Base-by-base conservation (phyloP, 169 alveolate species). In the Eimeria maxima region DNA sequence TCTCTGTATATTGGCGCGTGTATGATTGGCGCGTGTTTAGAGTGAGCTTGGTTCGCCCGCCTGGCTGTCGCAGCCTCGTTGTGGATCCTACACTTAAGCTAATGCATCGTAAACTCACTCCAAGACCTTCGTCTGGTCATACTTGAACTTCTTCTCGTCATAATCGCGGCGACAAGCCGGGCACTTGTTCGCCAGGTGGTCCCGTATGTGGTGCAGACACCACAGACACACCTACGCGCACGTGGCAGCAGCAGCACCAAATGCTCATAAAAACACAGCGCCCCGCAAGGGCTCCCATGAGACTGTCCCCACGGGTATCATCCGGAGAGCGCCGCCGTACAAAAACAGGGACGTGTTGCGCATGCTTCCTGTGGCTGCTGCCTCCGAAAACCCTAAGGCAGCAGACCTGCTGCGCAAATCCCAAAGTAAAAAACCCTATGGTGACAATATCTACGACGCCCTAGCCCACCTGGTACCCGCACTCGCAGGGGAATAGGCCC, bases 111-210 rank as follows among this genome's bases (percentile, higher is more conserved):
- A 27, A 65, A 27, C 93, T 95, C 93, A 60, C 97, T 97, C 93
- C 69, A n/a, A 33, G 95, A 80, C 71, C 96, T 90, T 83, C 93
- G 94, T 13, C 80, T 96, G 95, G 73, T 97, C 91, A 38, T 67
- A 95, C n/a, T 95, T 95, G 87, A 87, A 90, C 38, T 95, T 95
- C 55, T 97, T 95, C 96, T 98, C 99, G 53, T 98, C 98, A 90
- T 98, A 98, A 89, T 96, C 98, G 80, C 98, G 97, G 86, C 99
- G 95, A 78, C 99, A 98, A 55, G 99, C 99, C 16, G 99, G 99
- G 96, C 99, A 98, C 95, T 98, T 97, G 96, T 98, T 98, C 83
- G 98, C 98, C 98, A 98, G 96, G 73, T 98, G 97, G 45, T 97
- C 98, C 71, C 99, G 96, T 60, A 98, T 97, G 96, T 98, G 98